Conservation (phyloP, 164 flowering plant genomes). For the Buxus sempervirens region DNA sequence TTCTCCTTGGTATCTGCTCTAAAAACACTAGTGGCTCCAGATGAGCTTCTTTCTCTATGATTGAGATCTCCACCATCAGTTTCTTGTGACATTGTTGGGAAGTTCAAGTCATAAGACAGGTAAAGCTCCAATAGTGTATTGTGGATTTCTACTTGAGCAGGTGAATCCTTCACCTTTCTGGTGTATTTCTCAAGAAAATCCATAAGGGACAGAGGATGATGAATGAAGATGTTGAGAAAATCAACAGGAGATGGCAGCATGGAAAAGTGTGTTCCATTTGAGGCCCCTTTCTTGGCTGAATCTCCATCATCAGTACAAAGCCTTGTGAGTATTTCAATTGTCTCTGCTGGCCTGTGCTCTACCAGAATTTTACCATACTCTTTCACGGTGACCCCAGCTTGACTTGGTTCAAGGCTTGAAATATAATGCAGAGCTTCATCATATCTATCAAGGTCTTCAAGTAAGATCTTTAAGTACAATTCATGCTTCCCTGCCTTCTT, state of each 20-base stretch:
- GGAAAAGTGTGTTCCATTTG: slow-evolving; percentile 47
- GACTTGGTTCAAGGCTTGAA: slow-evolving; percentile 88
- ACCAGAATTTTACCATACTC: slow-evolving; percentile 96
- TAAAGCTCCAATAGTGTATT: slow-evolving; percentile 93
- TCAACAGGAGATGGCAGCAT: slow-evolving; percentile 98
- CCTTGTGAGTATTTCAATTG: slow-evolving; percentile 79
- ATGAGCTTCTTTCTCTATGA: slow-evolving; percentile 22
- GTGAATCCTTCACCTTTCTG: slow-evolving; percentile 79
- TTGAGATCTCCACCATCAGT: slow-evolving; percentile 25
- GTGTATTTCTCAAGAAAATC: slow-evolving; percentile 84
- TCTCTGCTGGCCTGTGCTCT: slow-evolving; percentile 85
- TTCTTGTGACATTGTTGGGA: slow-evolving; percentile 62
- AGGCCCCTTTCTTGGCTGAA: slow-evolving; percentile 37
- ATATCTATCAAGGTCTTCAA: slow-evolving; percentile 87
- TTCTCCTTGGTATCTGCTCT: slow-evolving; percentile 47
- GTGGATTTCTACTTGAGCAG: slow-evolving; percentile 93
- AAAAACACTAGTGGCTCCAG: slow-evolving; percentile 24
- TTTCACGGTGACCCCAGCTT: slow-evolving; percentile 87
- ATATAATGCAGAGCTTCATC: slow-evolving; percentile 93
- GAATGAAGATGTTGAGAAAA: slow-evolving; percentile 86
- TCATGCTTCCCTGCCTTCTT: slow-evolving; percentile 94
- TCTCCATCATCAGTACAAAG: slow-evolving; percentile 88
- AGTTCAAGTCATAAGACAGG: slow-evolving; percentile 72
- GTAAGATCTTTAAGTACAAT: slow-evolving; percentile 92
- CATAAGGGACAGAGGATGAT: slow-evolving; percentile 89